Conservation (phyloP, 163 green algal genomes). For the Smithsoniella earleae region DNA sequence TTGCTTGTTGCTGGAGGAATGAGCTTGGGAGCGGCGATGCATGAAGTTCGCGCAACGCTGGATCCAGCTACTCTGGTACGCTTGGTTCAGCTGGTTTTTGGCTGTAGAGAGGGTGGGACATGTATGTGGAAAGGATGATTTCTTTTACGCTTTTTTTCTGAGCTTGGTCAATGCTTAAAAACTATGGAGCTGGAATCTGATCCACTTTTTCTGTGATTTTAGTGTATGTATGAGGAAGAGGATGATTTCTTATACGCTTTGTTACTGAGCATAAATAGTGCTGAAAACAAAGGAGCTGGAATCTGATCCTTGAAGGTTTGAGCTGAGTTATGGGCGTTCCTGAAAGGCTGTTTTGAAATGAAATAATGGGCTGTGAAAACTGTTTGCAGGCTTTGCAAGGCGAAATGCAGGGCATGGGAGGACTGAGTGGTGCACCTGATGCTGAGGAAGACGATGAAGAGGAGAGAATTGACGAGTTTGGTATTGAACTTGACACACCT, state of each 20-base stretch:
- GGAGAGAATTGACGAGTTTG: constrained; percentile 1
- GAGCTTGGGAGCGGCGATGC: not conserved
- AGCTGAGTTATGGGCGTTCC: too few species aligned
- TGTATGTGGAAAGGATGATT: constrained; percentile 22
- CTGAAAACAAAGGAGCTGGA: too few species aligned
- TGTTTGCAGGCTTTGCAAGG: not conserved
- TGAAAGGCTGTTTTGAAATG: too few species aligned
- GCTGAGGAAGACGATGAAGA: not conserved
- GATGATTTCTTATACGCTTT: not conserved
- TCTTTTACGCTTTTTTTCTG: not conserved
- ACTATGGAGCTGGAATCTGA: constrained; percentile 28
- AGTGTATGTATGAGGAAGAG: not conserved
- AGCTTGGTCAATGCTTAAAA: constrained; percentile 1
- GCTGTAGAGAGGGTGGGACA: not conserved
- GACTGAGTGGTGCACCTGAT: not conserved
- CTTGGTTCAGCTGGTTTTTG: not conserved
- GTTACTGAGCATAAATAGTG: too few species aligned
- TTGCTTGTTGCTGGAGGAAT: constrained; percentile 2
- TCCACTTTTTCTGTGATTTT: not conserved
- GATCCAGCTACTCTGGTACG: not conserved
- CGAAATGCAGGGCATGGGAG: not conserved
- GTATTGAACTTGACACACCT: not conserved
- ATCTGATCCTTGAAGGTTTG: too few species aligned
- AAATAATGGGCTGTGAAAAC: too few species aligned
- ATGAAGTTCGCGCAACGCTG: not conserved